Evolutionary conservation across 176 grass and related monocot species (phyloP).

Genomic region (Typha latifolia): DNA sequence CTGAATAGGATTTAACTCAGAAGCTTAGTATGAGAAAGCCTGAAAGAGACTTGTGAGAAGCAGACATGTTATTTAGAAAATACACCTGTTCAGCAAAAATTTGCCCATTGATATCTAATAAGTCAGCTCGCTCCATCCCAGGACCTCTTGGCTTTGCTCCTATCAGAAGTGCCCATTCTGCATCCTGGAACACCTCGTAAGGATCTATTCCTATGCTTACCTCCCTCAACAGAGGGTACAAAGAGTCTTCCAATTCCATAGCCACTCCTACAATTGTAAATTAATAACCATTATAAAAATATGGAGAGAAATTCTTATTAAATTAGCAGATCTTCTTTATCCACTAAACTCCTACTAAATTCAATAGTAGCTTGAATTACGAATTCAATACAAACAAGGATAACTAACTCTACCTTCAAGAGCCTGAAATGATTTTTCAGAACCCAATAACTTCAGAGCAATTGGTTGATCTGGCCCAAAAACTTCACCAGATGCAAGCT

Average conservation of each 20-base stretch:
- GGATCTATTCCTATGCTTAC: slow-evolving; percentile 86
- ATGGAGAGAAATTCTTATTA: slow-evolving; percentile 5
- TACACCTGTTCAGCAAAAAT: slow-evolving; percentile 85
- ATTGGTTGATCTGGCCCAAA: slow-evolving; percentile 87
- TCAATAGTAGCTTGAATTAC: not conserved
- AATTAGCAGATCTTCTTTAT: not conserved
- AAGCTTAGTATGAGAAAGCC: not conserved
- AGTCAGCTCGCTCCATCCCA: slow-evolving; percentile 78
- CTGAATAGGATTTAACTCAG: slow-evolving; percentile 22
- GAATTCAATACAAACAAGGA: not conserved
- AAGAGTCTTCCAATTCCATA: slow-evolving; percentile 94
- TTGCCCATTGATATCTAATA: slow-evolving; percentile 93
- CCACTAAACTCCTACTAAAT: not conserved
- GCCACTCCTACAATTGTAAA: slow-evolving; percentile 59
- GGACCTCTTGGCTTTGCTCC: slow-evolving; percentile 94
- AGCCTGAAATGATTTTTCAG: slow-evolving; percentile 85
- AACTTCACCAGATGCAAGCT: slow-evolving; percentile 96
- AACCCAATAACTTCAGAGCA: slow-evolving; percentile 74
- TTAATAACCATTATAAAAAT: slow-evolving; percentile 11
- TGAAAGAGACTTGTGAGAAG: slow-evolving; percentile 3
- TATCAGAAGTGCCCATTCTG: slow-evolving; percentile 89
- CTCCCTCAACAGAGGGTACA: slow-evolving; percentile 90
- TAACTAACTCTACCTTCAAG: slow-evolving; percentile 52
- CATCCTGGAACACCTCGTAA: slow-evolving; percentile 65
- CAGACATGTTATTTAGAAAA: not conserved